Base-by-base conservation (phyloP, 2,329 filamentous ascomycete genomes). In the Aureobasidium sp. region DNA sequence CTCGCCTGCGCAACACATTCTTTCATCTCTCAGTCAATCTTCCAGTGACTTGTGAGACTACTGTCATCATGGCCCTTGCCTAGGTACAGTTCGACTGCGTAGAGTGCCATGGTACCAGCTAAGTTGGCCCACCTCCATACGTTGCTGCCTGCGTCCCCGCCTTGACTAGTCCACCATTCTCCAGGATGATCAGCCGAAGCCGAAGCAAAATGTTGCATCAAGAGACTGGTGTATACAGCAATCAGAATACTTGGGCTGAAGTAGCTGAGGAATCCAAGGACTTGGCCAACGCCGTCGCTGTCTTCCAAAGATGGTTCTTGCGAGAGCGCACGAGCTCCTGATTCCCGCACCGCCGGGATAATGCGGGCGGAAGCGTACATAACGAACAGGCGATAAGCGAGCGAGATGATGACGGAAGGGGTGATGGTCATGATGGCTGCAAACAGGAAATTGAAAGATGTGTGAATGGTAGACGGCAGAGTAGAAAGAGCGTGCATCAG, bases 301-400 rank as follows among this genome's bases (percentile, higher is more conserved):
- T 97, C 93, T 63, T 96, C 91, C 44, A 96, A 82, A 41, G 86
- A 87, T 1, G 90, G 90, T 71, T 96, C 91, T 66, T 95, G 86
- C 68, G 91, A 89, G 39, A 97, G 79, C 6, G 89, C 90, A 65
- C 87, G 83, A 3, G 90, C 91, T 17, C 93, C 93, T 27, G 89
- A 88, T 72, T 96, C 91, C 48, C 90, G 87, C 13, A 99, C 87
- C 0, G 92, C 92, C 0, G 94, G 94, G 62, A 99, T 97, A 73
- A 99, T 97, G 62, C 93, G 87, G 5, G 92, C 96, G 26, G 92
- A 92, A 63, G 91, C 91, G 76, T 97, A 97, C 73, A 97, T 91
- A 60, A 97, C 94, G 67, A 96, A 89, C 44, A 96, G 87, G 57
- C 94, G 89, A 75, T 97, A 99, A 34, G 90, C 87, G 47, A 99